Conservation (phyloP, 768 basidiomycete genomes). For the Trametes maxima region DNA sequence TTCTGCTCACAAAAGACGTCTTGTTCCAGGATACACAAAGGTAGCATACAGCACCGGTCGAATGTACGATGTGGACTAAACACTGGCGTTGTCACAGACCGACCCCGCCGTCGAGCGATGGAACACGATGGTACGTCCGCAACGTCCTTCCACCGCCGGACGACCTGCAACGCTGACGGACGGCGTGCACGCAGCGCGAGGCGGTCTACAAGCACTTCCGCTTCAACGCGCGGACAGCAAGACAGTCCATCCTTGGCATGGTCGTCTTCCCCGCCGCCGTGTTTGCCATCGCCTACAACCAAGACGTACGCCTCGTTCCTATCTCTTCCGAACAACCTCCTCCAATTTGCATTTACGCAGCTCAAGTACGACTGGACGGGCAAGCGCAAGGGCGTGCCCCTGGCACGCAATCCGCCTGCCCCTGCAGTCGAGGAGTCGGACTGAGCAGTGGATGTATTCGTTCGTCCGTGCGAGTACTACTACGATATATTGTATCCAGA, state of each 20-base stretch:
- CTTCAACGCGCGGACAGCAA: constrained; percentile 71
- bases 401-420: constrained; percentile 30
- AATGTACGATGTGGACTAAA: constrained; percentile 15
- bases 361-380: constrained; percentile 57
- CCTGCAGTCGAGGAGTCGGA: constrained; percentile 27
- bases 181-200: constrained; percentile 60
- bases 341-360: constrained; percentile 34
- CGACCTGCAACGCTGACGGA: not conserved
- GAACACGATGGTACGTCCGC: constrained; percentile 52
- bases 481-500: constrained; percentile 15
- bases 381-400: constrained; percentile 48
- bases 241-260: constrained; percentile 63
- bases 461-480: not conserved
- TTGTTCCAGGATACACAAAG: constrained; percentile 57
- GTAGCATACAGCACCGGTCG: constrained; percentile 34
- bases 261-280: constrained; percentile 64
- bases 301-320: constrained; percentile 38
- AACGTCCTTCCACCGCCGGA: not conserved
- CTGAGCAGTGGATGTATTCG: constrained; percentile 9
- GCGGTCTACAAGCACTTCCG: constrained; percentile 81
- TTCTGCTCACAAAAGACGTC: constrained; percentile 1
- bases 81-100: constrained; percentile 27
- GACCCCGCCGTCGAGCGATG: constrained; percentile 62
- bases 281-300: constrained; percentile 43
- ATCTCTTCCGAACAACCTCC: not conserved